Evolutionary conservation across 495 filamentous ascomycete species (phyloP), one percentile per base, ranked within the genome.

Genomic region (Aspergillus cavernicola): DNA sequence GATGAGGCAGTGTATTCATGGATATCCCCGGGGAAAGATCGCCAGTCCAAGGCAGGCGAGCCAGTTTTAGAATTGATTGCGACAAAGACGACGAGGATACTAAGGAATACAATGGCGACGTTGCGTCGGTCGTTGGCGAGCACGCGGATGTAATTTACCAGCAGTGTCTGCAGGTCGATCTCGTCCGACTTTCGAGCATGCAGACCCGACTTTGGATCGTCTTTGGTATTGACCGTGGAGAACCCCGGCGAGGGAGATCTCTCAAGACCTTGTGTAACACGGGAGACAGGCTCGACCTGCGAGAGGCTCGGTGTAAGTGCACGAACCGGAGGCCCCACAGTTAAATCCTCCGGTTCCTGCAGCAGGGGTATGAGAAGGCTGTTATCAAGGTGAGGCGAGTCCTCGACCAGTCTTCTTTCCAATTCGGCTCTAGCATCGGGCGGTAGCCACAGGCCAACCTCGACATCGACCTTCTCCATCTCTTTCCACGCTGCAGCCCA

Each of bases 391-490:
- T 58, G 50, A 24, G 52, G 41, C 29, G 33, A 41, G 13, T 49
- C 52, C 19, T 74, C 68, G 3, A 48, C 32, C 32, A 74, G 55
- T 33, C 62, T 61, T 36, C 70, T 76, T 58, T 79, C 75, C 47
- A 84, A 60, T 28, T 73, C 66, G 5, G 69, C 58, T 23, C 74
- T 62, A 19, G 84, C 50, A 33, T 80, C 77, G 6, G 78, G 76
- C 1, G 82, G 80, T 23, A 86, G 68, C 75, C 81, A 85, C 4
- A 90, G 84, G 50, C 86, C 84, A 55, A 98, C 82, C 64, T 98
- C 93, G 0, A 95, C 87, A 68, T 98, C 93, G 7, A 97, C 89
- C 26, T 92, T 80, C 68, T 98, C 93, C 93, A 98, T 98, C 65
- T 97, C 92, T 49, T 80, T 85, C 93, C 93, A 98, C 28, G 88